Evolutionary conservation across 345 rosid genomes (phyloP).

Genomic region (Microcos paniculata): DNA sequence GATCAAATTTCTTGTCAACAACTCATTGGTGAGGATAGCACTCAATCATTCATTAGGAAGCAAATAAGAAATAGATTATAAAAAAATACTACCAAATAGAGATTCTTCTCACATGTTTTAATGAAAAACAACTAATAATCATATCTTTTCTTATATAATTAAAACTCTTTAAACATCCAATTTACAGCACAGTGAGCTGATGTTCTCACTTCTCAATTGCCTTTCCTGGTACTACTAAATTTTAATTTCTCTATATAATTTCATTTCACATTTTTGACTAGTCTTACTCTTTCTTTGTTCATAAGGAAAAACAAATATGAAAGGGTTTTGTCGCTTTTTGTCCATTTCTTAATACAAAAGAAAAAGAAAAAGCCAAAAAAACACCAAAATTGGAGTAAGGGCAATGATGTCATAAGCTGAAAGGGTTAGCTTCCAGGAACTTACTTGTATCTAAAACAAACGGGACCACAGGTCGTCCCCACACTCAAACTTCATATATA

Average conservation of each 20-base stretch:
- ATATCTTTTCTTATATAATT: neutral
- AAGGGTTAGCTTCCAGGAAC: neutral
- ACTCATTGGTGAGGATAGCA: neutral
- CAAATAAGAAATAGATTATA: neutral
- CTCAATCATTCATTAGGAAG: neutral
- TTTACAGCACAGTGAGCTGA: neutral
- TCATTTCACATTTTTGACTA: neutral
- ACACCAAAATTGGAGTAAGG: neutral
- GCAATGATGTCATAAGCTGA: neutral
- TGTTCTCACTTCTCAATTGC: neutral
- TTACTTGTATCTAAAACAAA: neutral
- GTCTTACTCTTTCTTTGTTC: neutral
- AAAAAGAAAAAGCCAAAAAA: neutral
- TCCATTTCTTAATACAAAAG: neutral
- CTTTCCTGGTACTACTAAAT: neutral
- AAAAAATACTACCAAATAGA: neutral
- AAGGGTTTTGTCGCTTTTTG: neutral
- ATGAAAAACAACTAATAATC: neutral
- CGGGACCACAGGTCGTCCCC: constrained; percentile 3
- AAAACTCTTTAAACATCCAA: neutral
- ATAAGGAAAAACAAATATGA: neutral
- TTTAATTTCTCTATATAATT: too few relatives aligned
- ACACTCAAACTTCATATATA: neutral
- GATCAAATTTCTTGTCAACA: neutral
- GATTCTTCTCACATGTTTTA: neutral